Percentiles rank a stretch among this genome's conserved stretches.
Conservation (phyloP, 129 eudicot species). For the Mikania micrantha region DNA sequence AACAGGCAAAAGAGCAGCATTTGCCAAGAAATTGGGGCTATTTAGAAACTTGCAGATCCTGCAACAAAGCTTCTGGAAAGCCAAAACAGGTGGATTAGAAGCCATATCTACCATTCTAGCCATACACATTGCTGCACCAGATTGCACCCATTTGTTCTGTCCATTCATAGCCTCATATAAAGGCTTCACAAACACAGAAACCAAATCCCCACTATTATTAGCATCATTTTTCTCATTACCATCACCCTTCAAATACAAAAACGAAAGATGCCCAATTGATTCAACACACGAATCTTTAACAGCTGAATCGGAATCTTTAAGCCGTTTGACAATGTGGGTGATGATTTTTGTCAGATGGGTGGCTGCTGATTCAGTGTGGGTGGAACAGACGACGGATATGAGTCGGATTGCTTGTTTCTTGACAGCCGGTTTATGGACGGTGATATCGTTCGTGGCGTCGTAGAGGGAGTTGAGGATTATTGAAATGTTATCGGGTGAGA, state of each 20-base stretch:
- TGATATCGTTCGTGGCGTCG: constrained; percentile 54
- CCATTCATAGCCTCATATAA: constrained; percentile 86
- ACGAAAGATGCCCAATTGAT: constrained; percentile 61
- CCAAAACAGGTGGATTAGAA: constrained; percentile 44
- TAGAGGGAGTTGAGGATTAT: constrained; percentile 72
- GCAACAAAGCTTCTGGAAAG: constrained; percentile 59
- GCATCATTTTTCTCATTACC: too few relatives aligned
- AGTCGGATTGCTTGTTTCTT: constrained; percentile 77
- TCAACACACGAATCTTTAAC: constrained; percentile 75
- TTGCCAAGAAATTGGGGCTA: constrained; percentile 80
- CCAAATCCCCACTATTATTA: constrained; percentile 25
- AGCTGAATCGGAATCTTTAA: constrained; percentile 79
- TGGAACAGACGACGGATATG: constrained; percentile 47
- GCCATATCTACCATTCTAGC: constrained; percentile 74
- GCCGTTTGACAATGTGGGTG: constrained; percentile 51
- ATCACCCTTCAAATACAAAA: constrained; percentile 45
- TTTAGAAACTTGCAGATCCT: constrained; percentile 78
- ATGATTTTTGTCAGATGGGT: constrained; percentile 74
- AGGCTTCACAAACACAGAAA: constrained; percentile 81
- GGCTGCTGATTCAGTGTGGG: constrained; percentile 51
- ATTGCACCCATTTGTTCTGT: constrained; percentile 63
- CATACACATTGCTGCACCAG: constrained; percentile 80
- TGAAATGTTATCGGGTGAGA: constrained; percentile 49
- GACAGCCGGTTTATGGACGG: constrained; percentile 49
- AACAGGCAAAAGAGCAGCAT: constrained; percentile 75